Evolutionary conservation across 2,329 filamentous ascomycete species (phyloP), one percentile per base, ranked within the genome.

Genomic region (Penicillium sp.): DNA sequence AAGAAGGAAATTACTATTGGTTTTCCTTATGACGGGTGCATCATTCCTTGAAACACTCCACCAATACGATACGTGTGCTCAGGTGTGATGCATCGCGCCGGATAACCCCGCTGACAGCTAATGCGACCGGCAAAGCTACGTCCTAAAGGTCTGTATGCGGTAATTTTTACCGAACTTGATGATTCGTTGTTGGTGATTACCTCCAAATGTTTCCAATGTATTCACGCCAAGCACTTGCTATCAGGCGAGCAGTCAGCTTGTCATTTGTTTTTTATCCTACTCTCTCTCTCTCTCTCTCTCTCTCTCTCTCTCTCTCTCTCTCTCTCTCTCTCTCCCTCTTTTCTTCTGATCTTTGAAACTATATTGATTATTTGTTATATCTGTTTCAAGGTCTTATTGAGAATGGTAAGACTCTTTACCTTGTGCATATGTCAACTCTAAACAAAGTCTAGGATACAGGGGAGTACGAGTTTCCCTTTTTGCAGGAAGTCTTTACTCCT

Each of bases 391-490:
- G 22, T 22, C 22, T 22, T 22, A n/a, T 42, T 31, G 2, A 42
- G 11, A 35, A 55, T 55, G 53, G 47, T 55, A 25, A 44, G 53
- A 2, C 6, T 17, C 17, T 49, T 5, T 19, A 28, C 14, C 35
- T 30, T n/a, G 22, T 22, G 22, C 22, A 1, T 16, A 28, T 36
- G 35, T 7, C 12, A 45, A 35, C 14, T 50, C 46, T 57, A 31
- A 49, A 19, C 10, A 9, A 19, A 11, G 11, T 36, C 9, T 38
- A 65, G 61, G 61, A 59, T 33, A 50, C 57, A 33, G 40, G 51
- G 10, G 59, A 64, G 38, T 55, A 68, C 36, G 69, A 70, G 47
- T 69, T 66, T 44, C 68, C 69, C 8, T 71, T 70, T 43, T 55
- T 71, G 11, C 62, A 69, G 56, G 66, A 67, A 43, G 67, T 70